Evolutionary conservation across 2,329 filamentous ascomycete genomes (phyloP), one percentile per base, ranked within the genome.

Genomic region (Eutypella sp.): DNA sequence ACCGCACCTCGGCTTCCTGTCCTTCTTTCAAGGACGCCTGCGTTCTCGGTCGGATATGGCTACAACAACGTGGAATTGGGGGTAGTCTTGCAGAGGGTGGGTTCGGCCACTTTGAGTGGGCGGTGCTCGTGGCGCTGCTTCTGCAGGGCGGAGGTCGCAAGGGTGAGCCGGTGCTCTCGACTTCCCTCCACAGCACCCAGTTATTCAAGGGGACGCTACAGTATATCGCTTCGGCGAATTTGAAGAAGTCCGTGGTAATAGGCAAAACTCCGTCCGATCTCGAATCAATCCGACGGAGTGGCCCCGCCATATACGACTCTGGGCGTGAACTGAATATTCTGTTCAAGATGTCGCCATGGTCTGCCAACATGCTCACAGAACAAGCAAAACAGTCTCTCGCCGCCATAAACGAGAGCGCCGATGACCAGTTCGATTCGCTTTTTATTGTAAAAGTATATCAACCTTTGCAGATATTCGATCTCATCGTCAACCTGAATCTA

Each of bases 121-220:
- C 87, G 1, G 71, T 81, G n/a, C 70, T 93, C 41, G 79, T 91
- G 61, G 88, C 91, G 25, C 72, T 96, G 13, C 71, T 97, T 2
- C 73, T 97, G 36, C 83, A 89, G 63, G 81, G 80, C n/a, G 88
- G 88, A 22, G 85, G 84, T 6, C 78, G 81, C 6, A 84, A 84
- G 48, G 86, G 87, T 2, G 79, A 82, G 52, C 77, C 85, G 2
- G 70, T 88, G 5, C 74, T 97, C 15, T 89, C 90, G 5, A 75
- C 81, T 5, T 88, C 88, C 7, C 86, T 96, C 57, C 96, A 87
- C 69, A 87, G 86, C 66, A 93, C 92, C 20, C 92, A 97, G 66
- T 76, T 97, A 38, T 96, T 99, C 76, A 97, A 96, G 67, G 91
- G 89, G 3, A 83, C 85, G 1, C 71, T 99, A n/a, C 92, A 96